phyloP scores from a whole-genome alignment of 257 asterid species.

The Penstemon davidsonii region DNA sequence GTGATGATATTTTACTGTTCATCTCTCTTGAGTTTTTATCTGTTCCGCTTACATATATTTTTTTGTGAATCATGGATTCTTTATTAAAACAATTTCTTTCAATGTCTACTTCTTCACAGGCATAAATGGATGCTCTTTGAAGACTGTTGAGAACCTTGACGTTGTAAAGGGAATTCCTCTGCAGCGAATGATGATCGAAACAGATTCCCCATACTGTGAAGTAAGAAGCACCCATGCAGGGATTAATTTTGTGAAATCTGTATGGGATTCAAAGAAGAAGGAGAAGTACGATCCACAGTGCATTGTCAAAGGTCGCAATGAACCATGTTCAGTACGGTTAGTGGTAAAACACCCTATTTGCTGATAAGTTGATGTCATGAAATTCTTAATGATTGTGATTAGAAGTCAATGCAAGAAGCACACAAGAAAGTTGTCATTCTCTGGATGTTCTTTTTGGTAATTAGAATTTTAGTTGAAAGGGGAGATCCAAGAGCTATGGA shows the following conservation, averaged over 20 bases:
- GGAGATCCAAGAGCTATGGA: not conserved
- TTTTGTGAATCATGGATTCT: not conserved
- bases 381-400: conserved; percentile 1
- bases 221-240: conserved; percentile 92
- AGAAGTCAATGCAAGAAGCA: not conserved
- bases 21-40: conserved; percentile 25
- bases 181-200: conserved; percentile 88
- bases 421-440: not conserved
- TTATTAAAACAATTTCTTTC: not conserved
- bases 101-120: conserved; percentile 42
- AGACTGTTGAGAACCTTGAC: conserved; percentile 79
- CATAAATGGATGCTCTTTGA: conserved; percentile 85
- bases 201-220: conserved; percentile 96
- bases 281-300: conserved; percentile 76
- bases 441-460: conserved; percentile 6
- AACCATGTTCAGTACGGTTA: conserved; percentile 91
- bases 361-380: conserved; percentile 11
- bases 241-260: conserved; percentile 62
- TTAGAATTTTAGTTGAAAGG: conserved; percentile 5
- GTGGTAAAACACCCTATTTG: conserved; percentile 29
- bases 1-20: conserved; percentile 37
- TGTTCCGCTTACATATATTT: conserved; percentile 13
- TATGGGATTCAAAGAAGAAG: conserved; percentile 91
- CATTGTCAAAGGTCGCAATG: conserved; percentile 92
- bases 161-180: conserved; percentile 81